These are phyloP conservation scores for Boletus sp. DNA, from an alignment of 1,284 basidiomycete genomes.

Conservation along the genomic window DNA sequence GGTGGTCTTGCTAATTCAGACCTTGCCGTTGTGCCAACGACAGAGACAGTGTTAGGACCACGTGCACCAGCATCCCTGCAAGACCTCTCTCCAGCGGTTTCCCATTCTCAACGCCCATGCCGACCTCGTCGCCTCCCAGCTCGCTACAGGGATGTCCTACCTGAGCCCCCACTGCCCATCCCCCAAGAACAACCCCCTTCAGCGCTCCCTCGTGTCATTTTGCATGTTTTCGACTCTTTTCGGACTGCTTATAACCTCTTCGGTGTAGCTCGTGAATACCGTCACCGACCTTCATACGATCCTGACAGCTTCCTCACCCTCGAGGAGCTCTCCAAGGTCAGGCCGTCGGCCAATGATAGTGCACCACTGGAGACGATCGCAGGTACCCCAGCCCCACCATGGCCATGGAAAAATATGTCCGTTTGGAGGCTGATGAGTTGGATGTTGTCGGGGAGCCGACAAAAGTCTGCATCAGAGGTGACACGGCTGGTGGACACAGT, in stretches of 20 bases:
- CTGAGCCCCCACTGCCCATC: not conserved
- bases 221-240: not conserved
- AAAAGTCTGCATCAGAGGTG: slow-evolving; percentile 1
- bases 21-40: too few species aligned
- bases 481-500: not conserved
- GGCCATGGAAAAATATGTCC: slow-evolving; percentile 2
- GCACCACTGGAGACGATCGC: not conserved
- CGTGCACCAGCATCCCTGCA: too few species aligned
- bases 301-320: not conserved
- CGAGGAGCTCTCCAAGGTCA: not conserved
- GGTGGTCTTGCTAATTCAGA: too few species aligned
- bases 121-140: not conserved
- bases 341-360: too few species aligned
- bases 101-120: too few species aligned
- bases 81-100: too few species aligned
- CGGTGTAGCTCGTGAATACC: not conserved
- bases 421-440: slow-evolving; percentile 9
- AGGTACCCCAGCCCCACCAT: not conserved
- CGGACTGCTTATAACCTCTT: not conserved
- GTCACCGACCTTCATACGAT: not conserved
- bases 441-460: slow-evolving; percentile 2
- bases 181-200: not conserved
- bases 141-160: not conserved
- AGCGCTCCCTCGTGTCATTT: not conserved
- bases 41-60: too few species aligned